Evolutionary conservation across 2,329 filamentous ascomycete species (phyloP).

Genomic region (Clonostachys rhizophaga): DNA sequence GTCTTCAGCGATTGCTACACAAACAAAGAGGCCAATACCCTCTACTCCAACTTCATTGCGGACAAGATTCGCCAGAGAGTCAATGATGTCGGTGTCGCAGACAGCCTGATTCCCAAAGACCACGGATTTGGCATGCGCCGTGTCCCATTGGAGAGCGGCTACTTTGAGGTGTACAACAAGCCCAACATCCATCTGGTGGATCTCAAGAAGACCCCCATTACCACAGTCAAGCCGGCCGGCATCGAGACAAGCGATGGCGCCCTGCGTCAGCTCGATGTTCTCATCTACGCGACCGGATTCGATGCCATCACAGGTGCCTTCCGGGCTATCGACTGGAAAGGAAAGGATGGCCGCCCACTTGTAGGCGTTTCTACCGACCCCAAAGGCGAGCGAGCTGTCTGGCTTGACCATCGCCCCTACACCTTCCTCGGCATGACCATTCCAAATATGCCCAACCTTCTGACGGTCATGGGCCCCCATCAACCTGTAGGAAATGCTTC

Average conservation of each 20-base stretch:
- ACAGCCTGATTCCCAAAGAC: constrained; percentile 38
- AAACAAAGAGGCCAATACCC: constrained; percentile 33
- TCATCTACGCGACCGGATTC: constrained; percentile 33
- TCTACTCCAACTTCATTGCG: constrained; percentile 43
- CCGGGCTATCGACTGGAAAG: constrained; percentile 27
- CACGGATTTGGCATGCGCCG: constrained; percentile 42
- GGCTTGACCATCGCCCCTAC: no score
- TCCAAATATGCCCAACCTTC: no score
- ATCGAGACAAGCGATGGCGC: constrained; percentile 29
- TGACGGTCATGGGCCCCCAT: no score
- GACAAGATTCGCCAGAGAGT: constrained; percentile 36
- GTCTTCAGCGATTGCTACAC: constrained; percentile 39
- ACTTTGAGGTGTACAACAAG: constrained; percentile 42
- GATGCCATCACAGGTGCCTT: constrained; percentile 34
- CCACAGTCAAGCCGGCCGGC: constrained; percentile 27
- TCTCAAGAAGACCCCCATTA: constrained; percentile 34
- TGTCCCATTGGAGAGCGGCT: constrained; percentile 37
- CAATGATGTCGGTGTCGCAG: constrained; percentile 32
- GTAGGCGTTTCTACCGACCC: constrained; percentile 7
- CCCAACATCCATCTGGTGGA: constrained; percentile 40
- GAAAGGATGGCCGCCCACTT: constrained; percentile 19
- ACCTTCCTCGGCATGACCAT: no score
- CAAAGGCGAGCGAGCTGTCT: no score
- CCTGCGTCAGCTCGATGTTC: constrained; percentile 14
- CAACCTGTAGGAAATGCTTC: no score